These are phyloP conservation scores for Stylonectria norvegica DNA, from an alignment of 2,329 filamentous ascomycete species.

Conservation along the genomic window DNA sequence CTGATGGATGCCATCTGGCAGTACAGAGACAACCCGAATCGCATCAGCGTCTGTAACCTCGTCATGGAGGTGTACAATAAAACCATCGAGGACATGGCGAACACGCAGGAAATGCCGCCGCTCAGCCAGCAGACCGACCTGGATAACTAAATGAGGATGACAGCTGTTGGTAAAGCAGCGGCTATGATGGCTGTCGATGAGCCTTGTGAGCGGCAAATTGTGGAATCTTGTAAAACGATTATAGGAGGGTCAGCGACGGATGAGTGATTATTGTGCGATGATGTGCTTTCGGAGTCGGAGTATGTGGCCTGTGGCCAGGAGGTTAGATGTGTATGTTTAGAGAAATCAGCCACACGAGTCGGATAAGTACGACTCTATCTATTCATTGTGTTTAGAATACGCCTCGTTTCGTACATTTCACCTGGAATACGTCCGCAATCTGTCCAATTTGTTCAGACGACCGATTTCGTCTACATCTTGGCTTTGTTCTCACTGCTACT, in stretches of 20 bases:
- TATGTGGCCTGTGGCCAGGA: conserved; percentile 14
- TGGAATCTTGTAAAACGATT: conserved; percentile 5
- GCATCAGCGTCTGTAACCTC: conserved; percentile 64
- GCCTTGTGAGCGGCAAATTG: background rate
- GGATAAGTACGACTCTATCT: background rate
- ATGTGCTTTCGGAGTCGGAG: conserved; percentile 22
- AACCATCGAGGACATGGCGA: conserved; percentile 65
- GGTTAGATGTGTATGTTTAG: conserved; percentile 23
- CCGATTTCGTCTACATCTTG: conserved; percentile 34
- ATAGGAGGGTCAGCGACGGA: conserved; percentile 8
- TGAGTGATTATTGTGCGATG: conserved; percentile 16
- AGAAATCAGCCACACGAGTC: conserved; percentile 17
- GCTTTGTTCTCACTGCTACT: conserved; percentile 58
- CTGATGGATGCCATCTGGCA: conserved; percentile 91
- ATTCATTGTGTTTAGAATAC: too few species aligned
- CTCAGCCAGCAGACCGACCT: conserved; percentile 38
- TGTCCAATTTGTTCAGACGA: background rate
- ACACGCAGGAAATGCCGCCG: conserved; percentile 43
- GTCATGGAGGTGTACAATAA: conserved; percentile 73
- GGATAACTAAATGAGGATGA: conserved; percentile 6
- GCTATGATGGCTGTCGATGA: background rate
- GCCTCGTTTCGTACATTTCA: too few species aligned
- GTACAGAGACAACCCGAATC: conserved; percentile 76
- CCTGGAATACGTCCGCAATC: too few species aligned
- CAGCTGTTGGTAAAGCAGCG: background rate